Conservation (phyloP, 129 eudicot genomes). For the Ambrosia trifida region DNA sequence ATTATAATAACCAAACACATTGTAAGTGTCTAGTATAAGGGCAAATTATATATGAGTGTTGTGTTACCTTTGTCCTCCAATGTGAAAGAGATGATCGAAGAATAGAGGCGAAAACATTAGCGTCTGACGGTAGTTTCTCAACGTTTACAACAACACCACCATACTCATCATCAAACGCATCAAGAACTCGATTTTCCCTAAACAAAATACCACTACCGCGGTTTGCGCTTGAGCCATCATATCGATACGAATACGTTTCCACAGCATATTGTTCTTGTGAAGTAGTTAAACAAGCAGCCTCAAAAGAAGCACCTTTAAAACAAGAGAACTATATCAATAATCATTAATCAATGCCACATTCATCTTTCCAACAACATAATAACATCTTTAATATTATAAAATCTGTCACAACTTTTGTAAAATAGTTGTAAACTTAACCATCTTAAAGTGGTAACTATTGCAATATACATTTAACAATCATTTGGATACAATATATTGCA, state of each 20-base stretch:
- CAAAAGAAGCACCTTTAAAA: conserved; percentile 12
- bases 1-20: background rate
- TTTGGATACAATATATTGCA: too few species aligned
- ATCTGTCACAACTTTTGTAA: background rate
- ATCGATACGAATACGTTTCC: conserved; percentile 41
- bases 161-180: conserved; percentile 75
- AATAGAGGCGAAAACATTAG: conserved; percentile 50
- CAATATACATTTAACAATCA: too few species aligned
- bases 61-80: conserved; percentile 63
- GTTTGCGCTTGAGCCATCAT: conserved; percentile 48
- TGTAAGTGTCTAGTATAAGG: background rate
- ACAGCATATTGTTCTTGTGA: conserved; percentile 36
- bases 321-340: background rate
- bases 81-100: conserved; percentile 66
- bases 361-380: background rate
- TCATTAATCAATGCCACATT: background rate
- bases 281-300: too few species aligned
- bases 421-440: too few species aligned
- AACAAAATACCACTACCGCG: conserved; percentile 26
- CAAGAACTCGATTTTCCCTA: conserved; percentile 47
- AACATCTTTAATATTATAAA: background rate
- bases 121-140: conserved; percentile 59
- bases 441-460: too few species aligned
- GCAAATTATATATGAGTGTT: background rate
- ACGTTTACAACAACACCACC: conserved; percentile 73